Percentiles rank a stretch among this genome's conserved stretches.
Evolutionary conservation across 257 asterid genomes (phyloP).

Genomic region (Solanum dulcamara): DNA sequence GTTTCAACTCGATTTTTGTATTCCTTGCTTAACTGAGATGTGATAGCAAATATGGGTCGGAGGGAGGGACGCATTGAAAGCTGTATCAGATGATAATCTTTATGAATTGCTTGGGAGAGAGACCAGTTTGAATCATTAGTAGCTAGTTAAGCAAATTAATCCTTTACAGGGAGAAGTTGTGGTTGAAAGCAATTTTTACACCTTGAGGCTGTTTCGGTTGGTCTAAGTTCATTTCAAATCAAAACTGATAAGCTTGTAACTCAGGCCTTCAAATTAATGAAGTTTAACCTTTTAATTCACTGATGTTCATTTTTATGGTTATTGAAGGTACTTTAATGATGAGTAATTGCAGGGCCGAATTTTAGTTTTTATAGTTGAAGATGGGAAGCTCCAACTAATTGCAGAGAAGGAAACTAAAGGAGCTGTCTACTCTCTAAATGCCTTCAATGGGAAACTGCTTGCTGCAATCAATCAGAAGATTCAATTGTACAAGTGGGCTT

Average conservation of each 20-base stretch:
- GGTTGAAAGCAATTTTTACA: neutral
- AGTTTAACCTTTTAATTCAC: neutral
- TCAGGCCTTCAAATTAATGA: neutral
- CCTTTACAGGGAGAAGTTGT: neutral
- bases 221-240: neutral
- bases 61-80: neutral
- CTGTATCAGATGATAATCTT: neutral
- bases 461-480: constrained; percentile 98
- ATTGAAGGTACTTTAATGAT: neutral
- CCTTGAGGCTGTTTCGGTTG: neutral
- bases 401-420: constrained; percentile 99
- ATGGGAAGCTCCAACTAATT: constrained; percentile 82
- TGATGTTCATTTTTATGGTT: neutral
- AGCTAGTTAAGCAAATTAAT: neutral
- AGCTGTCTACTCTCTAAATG: constrained; percentile 86
- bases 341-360: constrained; percentile 67
- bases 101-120: neutral
- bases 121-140: neutral
- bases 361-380: constrained; percentile 88
- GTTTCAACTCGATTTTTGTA: neutral
- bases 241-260: neutral
- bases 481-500: constrained; percentile 93
- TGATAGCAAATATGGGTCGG: neutral
- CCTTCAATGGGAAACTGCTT: constrained; percentile 89
- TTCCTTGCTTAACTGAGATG: neutral